A percentile compares a stretch with the other conserved stretches of the same genome.
Evolutionary conservation across 176 grass and related monocot genomes (phyloP).

Genomic region (Tillandsia fasciculata): DNA sequence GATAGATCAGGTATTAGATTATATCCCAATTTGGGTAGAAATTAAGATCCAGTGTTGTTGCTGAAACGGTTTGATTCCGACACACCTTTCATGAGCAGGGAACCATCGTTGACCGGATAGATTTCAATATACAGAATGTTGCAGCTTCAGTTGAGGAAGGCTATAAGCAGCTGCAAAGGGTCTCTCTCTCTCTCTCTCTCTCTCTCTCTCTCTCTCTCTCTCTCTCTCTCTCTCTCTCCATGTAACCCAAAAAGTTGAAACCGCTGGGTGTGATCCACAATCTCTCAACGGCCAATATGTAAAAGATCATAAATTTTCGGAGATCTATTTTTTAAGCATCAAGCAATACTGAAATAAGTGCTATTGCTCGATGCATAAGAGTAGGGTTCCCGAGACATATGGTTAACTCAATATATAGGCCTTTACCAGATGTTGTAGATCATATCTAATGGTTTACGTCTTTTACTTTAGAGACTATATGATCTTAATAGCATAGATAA

Average conservation of each 20-base stretch:
- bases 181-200: slow-evolving; percentile 6
- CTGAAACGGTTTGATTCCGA: slow-evolving; percentile 10
- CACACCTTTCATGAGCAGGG: slow-evolving; percentile 42
- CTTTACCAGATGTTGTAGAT: no score
- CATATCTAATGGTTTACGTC: no score
- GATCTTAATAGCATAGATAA: no score
- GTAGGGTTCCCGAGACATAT: no score
- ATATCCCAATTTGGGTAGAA: slow-evolving; percentile 1
- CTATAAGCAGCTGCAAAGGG: slow-evolving; percentile 84
- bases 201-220: slow-evolving; percentile 7
- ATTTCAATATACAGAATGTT: slow-evolving; percentile 90
- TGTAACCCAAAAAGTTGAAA: neutral
- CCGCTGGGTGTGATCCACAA: no score
- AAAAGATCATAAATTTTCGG: no score
- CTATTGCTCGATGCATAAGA: no score
- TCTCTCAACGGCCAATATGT: no score
- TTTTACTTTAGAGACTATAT: no score
- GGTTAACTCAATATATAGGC: no score
- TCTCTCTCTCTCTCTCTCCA: slow-evolving; percentile 5
- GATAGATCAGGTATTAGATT: slow-evolving; percentile 77
- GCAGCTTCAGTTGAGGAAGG: slow-evolving; percentile 81
- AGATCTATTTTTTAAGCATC: no score
- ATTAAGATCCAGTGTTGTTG: slow-evolving; percentile 8
- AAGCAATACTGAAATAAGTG: no score
- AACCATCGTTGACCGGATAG: slow-evolving; percentile 89